Base-by-base conservation (phyloP, 2,329 filamentous ascomycete genomes). In the Fusarium sambucinum region DNA sequence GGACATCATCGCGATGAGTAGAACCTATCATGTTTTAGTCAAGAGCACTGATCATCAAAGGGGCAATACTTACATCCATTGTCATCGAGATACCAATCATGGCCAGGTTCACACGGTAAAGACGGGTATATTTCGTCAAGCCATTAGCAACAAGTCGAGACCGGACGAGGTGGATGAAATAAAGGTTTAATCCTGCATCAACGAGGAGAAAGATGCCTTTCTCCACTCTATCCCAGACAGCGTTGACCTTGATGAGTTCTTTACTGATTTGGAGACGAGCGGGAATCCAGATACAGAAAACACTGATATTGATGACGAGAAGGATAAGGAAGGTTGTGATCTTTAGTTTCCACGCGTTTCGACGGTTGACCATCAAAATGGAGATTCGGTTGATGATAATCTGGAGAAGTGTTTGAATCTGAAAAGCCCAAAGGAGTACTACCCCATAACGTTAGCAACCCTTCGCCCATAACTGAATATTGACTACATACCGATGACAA, bases 371-470 rank as follows among this genome's bases (percentile, higher is more conserved):
- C 42, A 84, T 78, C 9, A 87, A 79, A 5, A 87, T 77, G 0
- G 80, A 77, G 23, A 86, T 83, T 56, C 85, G 82, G 67, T 87
- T 87, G 70, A 86, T 84, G 72, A 87, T 86, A 46, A 87, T 86
- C 66, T 86, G 84, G 48, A 86, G 82, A 1, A 86, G 73, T 11
- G 84, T 78, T 58, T 86, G 85, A 21, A 86, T 80, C 68, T 84
- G 79, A 8, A 83, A 68, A 11, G 77, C 76, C 82, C 83, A 83
- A 6, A 75, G 67, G 6, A 71, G 38, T 30, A 75, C 73, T 75
- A 3, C 4, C 14, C 1, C 3, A 0, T 4, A 1, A 3, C 6
- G 19, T 68, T 41, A 68, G 59, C 16, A 7, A 5, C 2, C 12
- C 6, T 14, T 3, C 5, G 8, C 1, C 3, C 2, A 9, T 1